phyloP scores from a whole-genome alignment of 768 basidiomycete species.

The Austroboletus eburneus region DNA sequence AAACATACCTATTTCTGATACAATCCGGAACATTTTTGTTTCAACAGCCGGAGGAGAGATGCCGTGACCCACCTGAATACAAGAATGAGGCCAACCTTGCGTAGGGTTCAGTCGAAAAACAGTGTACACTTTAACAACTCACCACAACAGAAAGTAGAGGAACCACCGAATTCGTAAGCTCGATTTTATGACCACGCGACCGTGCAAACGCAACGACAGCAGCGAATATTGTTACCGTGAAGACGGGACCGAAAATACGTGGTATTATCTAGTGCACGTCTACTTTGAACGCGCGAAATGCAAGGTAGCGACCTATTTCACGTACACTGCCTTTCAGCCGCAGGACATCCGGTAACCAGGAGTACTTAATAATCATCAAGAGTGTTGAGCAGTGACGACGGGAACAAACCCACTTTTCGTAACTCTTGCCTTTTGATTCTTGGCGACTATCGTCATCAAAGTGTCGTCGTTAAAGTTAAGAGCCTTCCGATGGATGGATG shows the following conservation, averaged over 20 bases:
- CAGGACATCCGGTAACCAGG: constrained; percentile 87
- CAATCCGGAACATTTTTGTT: background rate
- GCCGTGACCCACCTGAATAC: constrained; percentile 64
- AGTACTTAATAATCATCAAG: constrained; percentile 48
- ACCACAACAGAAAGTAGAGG: constrained; percentile 90
- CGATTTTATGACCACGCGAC: constrained; percentile 52
- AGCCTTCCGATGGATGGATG: background rate
- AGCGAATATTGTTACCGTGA: constrained; percentile 79
- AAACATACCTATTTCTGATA: constrained; percentile 59
- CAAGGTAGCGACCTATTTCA: constrained; percentile 9
- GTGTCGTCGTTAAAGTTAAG: background rate
- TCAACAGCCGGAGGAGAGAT: background rate
- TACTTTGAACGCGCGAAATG: constrained; percentile 5
- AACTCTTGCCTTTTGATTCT: constrained; percentile 49
- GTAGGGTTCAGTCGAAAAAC: constrained; percentile 2
- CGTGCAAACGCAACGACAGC: constrained; percentile 55
- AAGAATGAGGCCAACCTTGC: constrained; percentile 80
- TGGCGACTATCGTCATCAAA: constrained; percentile 29
- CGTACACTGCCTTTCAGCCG: constrained; percentile 79
- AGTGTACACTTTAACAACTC: constrained; percentile 23
- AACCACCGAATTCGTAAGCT: constrained; percentile 78
- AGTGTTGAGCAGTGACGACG: background rate
- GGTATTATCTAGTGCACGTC: constrained; percentile 51
- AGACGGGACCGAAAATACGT: constrained; percentile 74
- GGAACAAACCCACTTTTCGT: constrained; percentile 40